Percentiles rank a stretch among this genome's conserved stretches.
Evolutionary conservation across 2,329 filamentous ascomycete species (phyloP).

Genomic region (Botryotinia calthae): DNA sequence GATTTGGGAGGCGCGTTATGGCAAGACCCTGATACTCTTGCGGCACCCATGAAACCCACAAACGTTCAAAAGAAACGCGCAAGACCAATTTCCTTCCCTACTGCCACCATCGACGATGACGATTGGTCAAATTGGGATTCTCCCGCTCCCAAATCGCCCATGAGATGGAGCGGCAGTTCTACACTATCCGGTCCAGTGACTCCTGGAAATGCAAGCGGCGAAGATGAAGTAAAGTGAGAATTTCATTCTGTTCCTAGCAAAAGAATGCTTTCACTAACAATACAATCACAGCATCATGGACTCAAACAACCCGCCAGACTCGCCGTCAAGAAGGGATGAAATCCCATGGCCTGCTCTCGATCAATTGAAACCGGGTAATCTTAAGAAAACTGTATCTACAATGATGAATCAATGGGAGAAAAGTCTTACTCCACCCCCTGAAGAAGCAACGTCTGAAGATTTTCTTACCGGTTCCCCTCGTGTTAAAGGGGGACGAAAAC

Average conservation of each 20-base stretch:
- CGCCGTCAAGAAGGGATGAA: conserved; percentile 33
- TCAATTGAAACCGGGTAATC: conserved; percentile 60
- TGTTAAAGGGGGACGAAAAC: neutral
- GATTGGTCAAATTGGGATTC: conserved; percentile 67
- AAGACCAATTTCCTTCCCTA: conserved; percentile 30
- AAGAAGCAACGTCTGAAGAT: conserved; percentile 21
- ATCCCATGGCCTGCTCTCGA: conserved; percentile 46
- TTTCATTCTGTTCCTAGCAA: conserved; percentile 16
- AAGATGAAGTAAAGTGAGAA: conserved; percentile 35
- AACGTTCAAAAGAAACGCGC: conserved; percentile 28
- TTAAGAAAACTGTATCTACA: conserved; percentile 79
- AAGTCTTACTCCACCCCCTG: conserved; percentile 57
- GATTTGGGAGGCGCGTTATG: conserved; percentile 29
- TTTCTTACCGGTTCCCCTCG: neutral
- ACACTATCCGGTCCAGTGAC: conserved; percentile 31
- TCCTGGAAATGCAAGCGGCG: conserved; percentile 28
- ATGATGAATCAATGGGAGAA: conserved; percentile 92
- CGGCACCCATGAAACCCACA: conserved; percentile 24
- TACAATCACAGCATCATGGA: conserved; percentile 11
- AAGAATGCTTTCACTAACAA: conserved; percentile 24
- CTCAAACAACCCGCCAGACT: conserved; percentile 26
- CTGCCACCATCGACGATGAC: conserved; percentile 47
- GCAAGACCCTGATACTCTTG: conserved; percentile 21
- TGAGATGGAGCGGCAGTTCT: conserved; percentile 58
- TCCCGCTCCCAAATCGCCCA: conserved; percentile 51